Percentiles rank a stretch among this genome's conserved stretches.
These are phyloP conservation scores for Cladophialophora bantiana DNA, from an alignment of 2,329 filamentous ascomycete genomes.

Conservation along the genomic window DNA sequence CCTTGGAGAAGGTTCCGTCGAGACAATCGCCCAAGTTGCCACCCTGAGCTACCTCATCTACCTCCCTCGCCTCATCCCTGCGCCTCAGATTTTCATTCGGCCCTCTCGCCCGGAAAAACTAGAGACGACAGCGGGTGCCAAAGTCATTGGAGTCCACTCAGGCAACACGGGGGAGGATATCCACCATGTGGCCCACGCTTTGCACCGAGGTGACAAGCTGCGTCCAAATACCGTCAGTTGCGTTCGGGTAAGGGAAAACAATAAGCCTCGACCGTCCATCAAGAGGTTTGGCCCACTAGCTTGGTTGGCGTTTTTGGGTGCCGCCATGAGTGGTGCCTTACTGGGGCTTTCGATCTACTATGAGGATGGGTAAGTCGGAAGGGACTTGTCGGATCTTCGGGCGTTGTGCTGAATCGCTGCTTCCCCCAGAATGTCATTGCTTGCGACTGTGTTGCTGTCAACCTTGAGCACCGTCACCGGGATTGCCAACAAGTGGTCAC, in stretches of 20 bases:
- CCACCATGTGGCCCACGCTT: constrained; percentile 58
- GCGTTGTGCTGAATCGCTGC: constrained; percentile 8
- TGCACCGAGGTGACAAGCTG: constrained; percentile 45
- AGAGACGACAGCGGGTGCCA: constrained; percentile 47
- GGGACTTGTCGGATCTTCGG: background rate
- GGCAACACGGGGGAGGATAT: constrained; percentile 56
- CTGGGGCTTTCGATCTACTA: constrained; percentile 54
- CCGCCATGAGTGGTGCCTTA: constrained; percentile 51
- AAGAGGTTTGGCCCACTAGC: constrained; percentile 56
- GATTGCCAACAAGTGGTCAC: constrained; percentile 57
- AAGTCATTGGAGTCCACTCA: constrained; percentile 56
- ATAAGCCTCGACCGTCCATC: constrained; percentile 49
- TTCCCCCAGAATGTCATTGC: constrained; percentile 53
- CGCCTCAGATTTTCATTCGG: constrained; percentile 58
- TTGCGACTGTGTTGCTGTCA: constrained; percentile 57
- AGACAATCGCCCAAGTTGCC: constrained; percentile 59
- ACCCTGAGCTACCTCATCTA: constrained; percentile 59
- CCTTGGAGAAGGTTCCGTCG: constrained; percentile 59
- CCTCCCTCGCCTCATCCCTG: constrained; percentile 58
- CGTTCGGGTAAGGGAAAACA: constrained; percentile 48
- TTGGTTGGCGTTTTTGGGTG: constrained; percentile 55
- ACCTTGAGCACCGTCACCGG: constrained; percentile 59
- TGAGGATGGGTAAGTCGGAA: constrained; percentile 48
- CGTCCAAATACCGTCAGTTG: constrained; percentile 51
- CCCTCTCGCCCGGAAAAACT: constrained; percentile 54